Conservation (phyloP, 176 grass and related monocot species). For the Bolboschoenus planiculmis region DNA sequence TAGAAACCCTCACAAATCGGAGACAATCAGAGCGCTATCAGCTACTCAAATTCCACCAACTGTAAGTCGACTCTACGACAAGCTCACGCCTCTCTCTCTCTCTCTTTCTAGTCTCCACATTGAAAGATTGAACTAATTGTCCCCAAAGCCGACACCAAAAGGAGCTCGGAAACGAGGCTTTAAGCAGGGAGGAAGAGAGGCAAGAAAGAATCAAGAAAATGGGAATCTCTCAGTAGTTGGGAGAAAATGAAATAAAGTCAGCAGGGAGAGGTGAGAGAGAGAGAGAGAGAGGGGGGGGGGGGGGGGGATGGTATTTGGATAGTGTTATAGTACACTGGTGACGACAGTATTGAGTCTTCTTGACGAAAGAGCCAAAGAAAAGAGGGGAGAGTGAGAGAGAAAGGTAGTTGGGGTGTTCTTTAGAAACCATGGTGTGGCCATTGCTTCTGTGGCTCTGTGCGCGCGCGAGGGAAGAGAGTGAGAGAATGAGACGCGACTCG, state of each 20-base stretch:
- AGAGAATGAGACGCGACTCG: background rate
- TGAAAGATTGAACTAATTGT: slow-evolving; percentile 10
- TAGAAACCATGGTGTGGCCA: background rate
- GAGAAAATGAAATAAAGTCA: slow-evolving; percentile 19
- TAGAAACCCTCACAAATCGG: slow-evolving; percentile 13
- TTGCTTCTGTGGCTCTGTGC: background rate
- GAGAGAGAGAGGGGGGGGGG: background rate
- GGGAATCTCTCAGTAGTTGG: background rate
- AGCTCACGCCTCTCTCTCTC: background rate
- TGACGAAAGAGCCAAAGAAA: background rate
- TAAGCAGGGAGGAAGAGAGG: background rate
- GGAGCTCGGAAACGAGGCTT: background rate
- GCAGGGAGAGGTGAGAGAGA: background rate
- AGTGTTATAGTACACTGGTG: slow-evolving; percentile 15
- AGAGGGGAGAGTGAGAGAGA: background rate
- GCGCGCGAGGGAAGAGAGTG: background rate
- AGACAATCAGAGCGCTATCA: background rate
- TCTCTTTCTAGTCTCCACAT: too few relatives aligned
- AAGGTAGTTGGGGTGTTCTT: background rate
- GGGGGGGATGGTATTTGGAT: background rate
- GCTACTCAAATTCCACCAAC: slow-evolving; percentile 9
- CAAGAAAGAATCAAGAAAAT: background rate
- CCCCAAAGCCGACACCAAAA: background rate
- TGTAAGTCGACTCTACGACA: slow-evolving; percentile 13
- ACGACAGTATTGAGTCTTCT: slow-evolving; percentile 8